phyloP scores from a whole-genome alignment of 192 early-diverging fungal species.

The Gigaspora rosea region DNA sequence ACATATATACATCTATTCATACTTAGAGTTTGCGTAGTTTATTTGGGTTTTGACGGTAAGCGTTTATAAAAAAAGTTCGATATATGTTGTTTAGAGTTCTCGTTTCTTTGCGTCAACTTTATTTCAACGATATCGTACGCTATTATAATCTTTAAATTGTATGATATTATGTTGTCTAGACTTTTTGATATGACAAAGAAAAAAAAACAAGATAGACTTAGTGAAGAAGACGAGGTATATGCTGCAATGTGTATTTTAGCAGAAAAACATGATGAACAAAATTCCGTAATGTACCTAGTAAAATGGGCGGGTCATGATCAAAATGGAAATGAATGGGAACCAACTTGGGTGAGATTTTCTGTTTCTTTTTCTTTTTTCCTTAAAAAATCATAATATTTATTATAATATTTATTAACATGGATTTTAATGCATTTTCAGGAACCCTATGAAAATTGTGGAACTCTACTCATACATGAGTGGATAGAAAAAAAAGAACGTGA shows the following conservation, averaged over 20 bases:
- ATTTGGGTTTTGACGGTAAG: no score
- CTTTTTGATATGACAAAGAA: not conserved
- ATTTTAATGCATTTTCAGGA: not conserved
- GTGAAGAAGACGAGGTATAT: not conserved
- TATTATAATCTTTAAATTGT: no score
- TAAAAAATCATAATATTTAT: not conserved
- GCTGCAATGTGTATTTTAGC: not conserved
- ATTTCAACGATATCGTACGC: no score
- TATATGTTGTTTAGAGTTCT: no score
- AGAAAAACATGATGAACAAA: not conserved
- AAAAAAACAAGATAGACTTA: not conserved
- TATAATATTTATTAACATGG: not conserved
- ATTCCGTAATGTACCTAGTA: not conserved
- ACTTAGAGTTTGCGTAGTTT: no score
- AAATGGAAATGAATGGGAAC: not conserved
- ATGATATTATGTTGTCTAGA: not conserved
- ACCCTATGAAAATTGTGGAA: not conserved
- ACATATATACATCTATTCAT: no score
- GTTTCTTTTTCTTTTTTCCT: not conserved
- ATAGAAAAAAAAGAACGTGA: not conserved
- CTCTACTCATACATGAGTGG: not conserved
- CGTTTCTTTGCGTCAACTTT: no score
- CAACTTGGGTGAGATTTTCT: not conserved
- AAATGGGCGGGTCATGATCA: not conserved
- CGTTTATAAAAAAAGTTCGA: no score